These are phyloP conservation scores for Clavispora santaluciae DNA, from an alignment of 805 yeast genomes.

Conservation along the genomic window DNA sequence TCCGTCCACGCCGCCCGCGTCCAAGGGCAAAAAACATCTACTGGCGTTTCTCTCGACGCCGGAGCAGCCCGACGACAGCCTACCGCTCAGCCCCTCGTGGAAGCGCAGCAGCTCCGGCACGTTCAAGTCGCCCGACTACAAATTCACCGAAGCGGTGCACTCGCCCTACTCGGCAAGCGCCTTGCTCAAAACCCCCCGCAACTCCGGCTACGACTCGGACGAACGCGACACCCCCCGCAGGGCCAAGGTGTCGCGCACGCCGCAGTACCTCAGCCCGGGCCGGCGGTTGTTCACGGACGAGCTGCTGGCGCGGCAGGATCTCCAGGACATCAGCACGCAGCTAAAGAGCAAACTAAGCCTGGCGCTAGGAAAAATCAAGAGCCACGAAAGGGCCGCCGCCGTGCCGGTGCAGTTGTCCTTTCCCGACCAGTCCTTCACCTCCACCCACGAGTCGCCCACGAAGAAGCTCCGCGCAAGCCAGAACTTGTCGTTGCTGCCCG, in stretches of 20 bases:
- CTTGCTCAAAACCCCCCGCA: constrained; percentile 31
- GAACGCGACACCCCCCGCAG: constrained; percentile 18
- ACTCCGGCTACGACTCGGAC: constrained; percentile 28
- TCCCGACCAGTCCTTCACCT: constrained; percentile 22
- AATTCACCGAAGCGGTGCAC: constrained; percentile 19
- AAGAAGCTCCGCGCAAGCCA: constrained; percentile 12
- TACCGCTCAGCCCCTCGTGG: constrained; percentile 38
- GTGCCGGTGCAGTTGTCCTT: constrained; percentile 22
- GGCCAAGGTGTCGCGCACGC: constrained; percentile 32
- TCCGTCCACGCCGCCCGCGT: constrained; percentile 28
- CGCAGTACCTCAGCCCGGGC: constrained; percentile 38
- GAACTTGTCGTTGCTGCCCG: not conserved
- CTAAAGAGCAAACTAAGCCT: constrained; percentile 33
- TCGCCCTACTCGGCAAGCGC: constrained; percentile 25
- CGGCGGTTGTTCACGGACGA: constrained; percentile 33
- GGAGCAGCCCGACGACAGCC: constrained; percentile 23
- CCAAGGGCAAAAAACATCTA: constrained; percentile 19
- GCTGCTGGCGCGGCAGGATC: constrained; percentile 24
- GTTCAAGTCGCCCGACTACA: constrained; percentile 32
- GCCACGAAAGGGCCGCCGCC: constrained; percentile 12
- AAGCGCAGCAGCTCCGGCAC: constrained; percentile 30
- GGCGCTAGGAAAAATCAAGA: constrained; percentile 38
- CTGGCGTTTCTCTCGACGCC: constrained; percentile 35
- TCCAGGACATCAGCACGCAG: constrained; percentile 36
- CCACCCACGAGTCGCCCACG: constrained; percentile 18